phyloP scores from a whole-genome alignment of 176 grass and related monocot genomes.

The Coix lacrymajobi region DNA sequence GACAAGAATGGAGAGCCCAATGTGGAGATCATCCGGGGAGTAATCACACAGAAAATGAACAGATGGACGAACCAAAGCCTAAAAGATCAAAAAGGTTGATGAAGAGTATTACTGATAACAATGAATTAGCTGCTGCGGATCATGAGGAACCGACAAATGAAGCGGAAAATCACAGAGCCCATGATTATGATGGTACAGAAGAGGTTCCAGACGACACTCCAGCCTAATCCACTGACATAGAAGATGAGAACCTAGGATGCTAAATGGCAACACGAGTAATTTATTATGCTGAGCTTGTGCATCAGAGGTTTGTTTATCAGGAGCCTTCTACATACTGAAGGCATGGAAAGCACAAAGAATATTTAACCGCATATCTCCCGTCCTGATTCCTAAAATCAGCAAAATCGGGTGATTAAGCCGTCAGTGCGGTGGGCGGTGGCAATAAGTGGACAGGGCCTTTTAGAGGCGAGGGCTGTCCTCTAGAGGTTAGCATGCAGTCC shows the following conservation, averaged over 20 bases:
- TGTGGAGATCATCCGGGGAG: conserved; percentile 19
- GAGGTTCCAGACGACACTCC: conserved; percentile 1
- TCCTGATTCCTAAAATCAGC: conserved; percentile 7
- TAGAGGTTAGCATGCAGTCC: not conserved
- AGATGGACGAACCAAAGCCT: conserved; percentile 36
- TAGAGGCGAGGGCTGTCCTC: not conserved
- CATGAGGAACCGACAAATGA: conserved; percentile 22
- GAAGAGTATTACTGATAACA: conserved; percentile 51
- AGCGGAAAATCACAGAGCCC: not conserved
- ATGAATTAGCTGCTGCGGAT: conserved; percentile 8
- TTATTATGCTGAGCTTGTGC: not conserved
- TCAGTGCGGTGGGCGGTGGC: not conserved
- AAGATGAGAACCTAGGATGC: conserved; percentile 12
- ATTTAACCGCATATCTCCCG: conserved; percentile 17
- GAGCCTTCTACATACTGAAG: conserved; percentile 3
- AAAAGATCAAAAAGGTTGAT: conserved; percentile 74
- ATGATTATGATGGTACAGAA: conserved; percentile 19
- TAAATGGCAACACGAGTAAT: conserved; percentile 1
- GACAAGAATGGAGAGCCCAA: conserved; percentile 22
- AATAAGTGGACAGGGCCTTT: not conserved
- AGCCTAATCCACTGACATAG: not conserved
- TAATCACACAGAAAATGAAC: conserved; percentile 43
- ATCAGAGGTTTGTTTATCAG: not conserved
- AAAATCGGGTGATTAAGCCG: not conserved
- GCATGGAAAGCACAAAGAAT: not conserved